Base-by-base conservation (phyloP, 768 basidiomycete genomes). In the Leccinum longicurvipes region DNA sequence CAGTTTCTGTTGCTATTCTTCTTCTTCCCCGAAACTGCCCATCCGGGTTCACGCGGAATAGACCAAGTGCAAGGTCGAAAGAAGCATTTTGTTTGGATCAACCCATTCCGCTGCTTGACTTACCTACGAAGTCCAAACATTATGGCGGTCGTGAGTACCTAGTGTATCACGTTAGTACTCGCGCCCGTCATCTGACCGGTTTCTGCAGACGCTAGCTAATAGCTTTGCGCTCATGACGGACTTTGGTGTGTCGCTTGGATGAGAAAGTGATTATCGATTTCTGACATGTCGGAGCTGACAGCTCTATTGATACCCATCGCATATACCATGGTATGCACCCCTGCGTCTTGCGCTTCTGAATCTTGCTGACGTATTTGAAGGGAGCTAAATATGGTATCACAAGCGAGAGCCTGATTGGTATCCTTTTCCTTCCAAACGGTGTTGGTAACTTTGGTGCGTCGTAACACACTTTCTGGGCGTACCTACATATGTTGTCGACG, bases 21-120 rank as follows among this genome's bases (percentile, higher is more conserved):
- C 3, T 76, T 75, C 50, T 77, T 87, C 17, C 86, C 86, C 0
- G 87, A 89, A 62, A 89, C 87, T 2, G 81, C 79, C 50, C 82
- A 85, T 60, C 86, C 86, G 1, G 79, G 82, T 9, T 63, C 77
- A 1, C 73, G 78, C 36, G 81, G 83, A 0, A 72, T 85, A 2
- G 84, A 85, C 52, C 81, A 81, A 56, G 55, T 67, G 2, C 53
- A 53, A 19, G 54, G 62, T 4, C 57, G 60, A 2, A 61, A 54
- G 42, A 51, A 59, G 41, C n/a, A n/a, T n/a, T 71, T 76, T 47
- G 72, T 82, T 0, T 79, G 79, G 63, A 56, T 89, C n/a, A 89
- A 89, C 64, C 87, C 87, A 0, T 72, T 89, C 29, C 60, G 66
- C 7, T 77, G 81, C 29, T 63, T 88, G 4, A 55, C 64, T 36